Evolutionary conservation across 2,329 filamentous ascomycete species (phyloP).

Genomic region (Aspergillus sojae): DNA sequence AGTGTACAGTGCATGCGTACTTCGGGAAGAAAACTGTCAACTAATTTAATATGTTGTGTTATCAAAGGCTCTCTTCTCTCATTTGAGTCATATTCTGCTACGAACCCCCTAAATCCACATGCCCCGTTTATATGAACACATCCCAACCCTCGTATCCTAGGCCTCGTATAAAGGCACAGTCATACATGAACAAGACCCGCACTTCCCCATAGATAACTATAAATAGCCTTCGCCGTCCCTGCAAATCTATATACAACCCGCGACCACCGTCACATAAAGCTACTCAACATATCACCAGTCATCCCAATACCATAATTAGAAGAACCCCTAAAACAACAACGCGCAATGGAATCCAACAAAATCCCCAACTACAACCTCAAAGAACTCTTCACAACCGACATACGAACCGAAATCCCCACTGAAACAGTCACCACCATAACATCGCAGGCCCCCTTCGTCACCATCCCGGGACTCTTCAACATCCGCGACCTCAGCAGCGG

Average conservation of each 20-base stretch:
- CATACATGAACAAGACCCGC: neutral
- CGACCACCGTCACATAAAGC: neutral
- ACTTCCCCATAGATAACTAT: neutral
- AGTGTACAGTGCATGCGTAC: neutral
- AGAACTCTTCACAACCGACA: slow-evolving; percentile 27
- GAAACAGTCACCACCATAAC: slow-evolving; percentile 24
- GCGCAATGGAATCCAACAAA: slow-evolving; percentile 19
- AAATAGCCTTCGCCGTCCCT: neutral
- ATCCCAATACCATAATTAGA: neutral
- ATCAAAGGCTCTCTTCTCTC: too few relatives aligned
- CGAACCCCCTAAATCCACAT: neutral
- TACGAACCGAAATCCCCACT: slow-evolving; percentile 26
- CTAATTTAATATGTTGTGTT: neutral
- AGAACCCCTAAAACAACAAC: neutral
- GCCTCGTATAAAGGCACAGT: neutral
- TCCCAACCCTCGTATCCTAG: neutral
- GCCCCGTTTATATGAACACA: neutral
- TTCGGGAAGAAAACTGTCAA: neutral
- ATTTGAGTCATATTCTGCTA: too few relatives aligned
- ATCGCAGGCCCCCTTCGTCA: slow-evolving; percentile 29
- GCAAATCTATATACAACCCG: neutral
- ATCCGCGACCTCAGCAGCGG: slow-evolving; percentile 30
- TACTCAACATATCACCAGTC: neutral
- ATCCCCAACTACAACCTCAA: slow-evolving; percentile 16
- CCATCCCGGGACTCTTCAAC: slow-evolving; percentile 31